Percentiles rank a stretch among this genome's conserved stretches.
These are phyloP conservation scores for Phytophthora chlamydospora DNA, from an alignment of 352 stramenopile genomes.

Conservation along the genomic window DNA sequence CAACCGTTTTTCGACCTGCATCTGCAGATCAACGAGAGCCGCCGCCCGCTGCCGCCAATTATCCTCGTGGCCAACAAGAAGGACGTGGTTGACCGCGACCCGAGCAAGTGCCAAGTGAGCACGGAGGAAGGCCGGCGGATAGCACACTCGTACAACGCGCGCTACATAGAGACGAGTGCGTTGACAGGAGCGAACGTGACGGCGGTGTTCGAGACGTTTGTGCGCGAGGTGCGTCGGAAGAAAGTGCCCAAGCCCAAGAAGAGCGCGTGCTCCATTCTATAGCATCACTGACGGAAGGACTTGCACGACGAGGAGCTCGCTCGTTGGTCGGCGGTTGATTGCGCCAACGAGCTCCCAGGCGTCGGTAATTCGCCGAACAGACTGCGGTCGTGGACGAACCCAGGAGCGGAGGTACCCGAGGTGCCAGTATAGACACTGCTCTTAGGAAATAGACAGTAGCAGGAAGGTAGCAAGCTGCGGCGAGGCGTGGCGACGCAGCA, in stretches of 20 bases:
- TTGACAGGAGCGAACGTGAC: constrained; percentile 87
- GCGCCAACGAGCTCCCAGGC: neutral
- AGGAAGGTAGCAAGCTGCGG: constrained; percentile 17
- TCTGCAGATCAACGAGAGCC: constrained; percentile 89
- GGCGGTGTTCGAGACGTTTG: constrained; percentile 89
- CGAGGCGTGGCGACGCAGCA: constrained; percentile 2
- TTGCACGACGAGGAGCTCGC: constrained; percentile 3
- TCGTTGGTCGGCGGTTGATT: neutral
- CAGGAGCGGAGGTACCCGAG: constrained; percentile 15
- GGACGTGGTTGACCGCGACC: constrained; percentile 83
- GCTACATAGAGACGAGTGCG: constrained; percentile 89
- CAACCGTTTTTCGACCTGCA: constrained; percentile 90
- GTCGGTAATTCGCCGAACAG: neutral
- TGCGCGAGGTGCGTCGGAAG: constrained; percentile 84
- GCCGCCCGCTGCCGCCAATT: constrained; percentile 77
- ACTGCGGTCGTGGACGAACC: constrained; percentile 11
- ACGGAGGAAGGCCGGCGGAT: constrained; percentile 85
- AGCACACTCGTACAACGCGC: constrained; percentile 86
- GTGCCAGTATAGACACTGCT: constrained; percentile 42
- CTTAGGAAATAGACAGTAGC: constrained; percentile 47
- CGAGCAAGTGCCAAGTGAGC: constrained; percentile 83
- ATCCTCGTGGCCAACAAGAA: constrained; percentile 92
- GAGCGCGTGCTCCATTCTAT: constrained; percentile 74
- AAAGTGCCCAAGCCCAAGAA: constrained; percentile 82
- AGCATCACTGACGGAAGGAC: constrained; percentile 17